Percentiles rank a stretch among this genome's conserved stretches.
phyloP scores from a whole-genome alignment of 2,329 filamentous ascomycete genomes.

The Tympanopsis confertula region DNA sequence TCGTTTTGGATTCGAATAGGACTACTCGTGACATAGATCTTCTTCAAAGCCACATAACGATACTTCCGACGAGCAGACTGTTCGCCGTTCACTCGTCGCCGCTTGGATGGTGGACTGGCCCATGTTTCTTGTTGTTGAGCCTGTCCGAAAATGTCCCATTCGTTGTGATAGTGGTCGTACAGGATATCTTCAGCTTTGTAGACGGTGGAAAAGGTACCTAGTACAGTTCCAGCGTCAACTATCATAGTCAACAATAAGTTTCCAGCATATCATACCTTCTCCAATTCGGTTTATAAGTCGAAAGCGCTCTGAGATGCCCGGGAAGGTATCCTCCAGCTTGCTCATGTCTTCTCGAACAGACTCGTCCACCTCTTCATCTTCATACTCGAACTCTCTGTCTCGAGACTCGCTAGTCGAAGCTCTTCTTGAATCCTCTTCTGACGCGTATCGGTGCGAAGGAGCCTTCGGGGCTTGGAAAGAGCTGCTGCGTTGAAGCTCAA shows the following conservation, averaged over 20 bases:
- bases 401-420: slow-evolving; percentile 23
- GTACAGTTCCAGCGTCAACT: slow-evolving; percentile 5
- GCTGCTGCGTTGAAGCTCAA: not conserved
- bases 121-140: slow-evolving; percentile 17
- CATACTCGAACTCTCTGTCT: slow-evolving; percentile 32
- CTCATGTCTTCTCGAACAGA: slow-evolving; percentile 76
- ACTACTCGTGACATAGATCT: slow-evolving; percentile 97
- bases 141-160: slow-evolving; percentile 68
- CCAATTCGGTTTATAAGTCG: slow-evolving; percentile 92
- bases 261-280: slow-evolving; percentile 52
- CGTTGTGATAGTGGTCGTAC: slow-evolving; percentile 73
- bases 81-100: not conserved
- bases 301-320: slow-evolving; percentile 72
- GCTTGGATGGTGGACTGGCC: not conserved
- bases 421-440: slow-evolving; percentile 7
- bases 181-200: slow-evolving; percentile 94
- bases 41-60: slow-evolving; percentile 88
- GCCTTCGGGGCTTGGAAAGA: too few species aligned
- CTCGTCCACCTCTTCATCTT: slow-evolving; percentile 51
- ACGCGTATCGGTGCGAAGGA: too few species aligned
- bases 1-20: slow-evolving; percentile 91
- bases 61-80: not conserved
- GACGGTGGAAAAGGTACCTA: slow-evolving; percentile 94
- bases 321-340: slow-evolving; percentile 70
- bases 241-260: not conserved